These are phyloP conservation scores for Massarina eburnea DNA, from an alignment of 2,329 filamentous ascomycete species.

Conservation along the genomic window DNA sequence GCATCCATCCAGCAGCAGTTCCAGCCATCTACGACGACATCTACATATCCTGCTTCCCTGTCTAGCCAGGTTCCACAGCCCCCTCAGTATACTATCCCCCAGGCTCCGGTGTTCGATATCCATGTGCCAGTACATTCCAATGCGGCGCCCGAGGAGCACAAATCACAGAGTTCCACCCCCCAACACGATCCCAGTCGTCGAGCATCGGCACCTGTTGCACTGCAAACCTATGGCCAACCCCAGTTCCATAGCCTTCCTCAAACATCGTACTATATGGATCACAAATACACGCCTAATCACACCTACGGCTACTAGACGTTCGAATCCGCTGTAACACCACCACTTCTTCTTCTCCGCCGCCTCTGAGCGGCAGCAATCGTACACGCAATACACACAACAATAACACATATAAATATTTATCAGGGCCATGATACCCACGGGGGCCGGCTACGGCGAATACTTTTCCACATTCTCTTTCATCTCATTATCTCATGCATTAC, in stretches of 20 bases:
- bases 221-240: conserved; percentile 29
- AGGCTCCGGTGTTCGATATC: conserved; percentile 25
- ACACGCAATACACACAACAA: conserved; percentile 5
- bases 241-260: conserved; percentile 20
- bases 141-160: conserved; percentile 16
- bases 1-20: conserved; percentile 22
- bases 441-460: conserved; percentile 1
- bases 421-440: conserved; percentile 13
- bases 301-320: conserved; percentile 12
- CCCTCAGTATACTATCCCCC: conserved; percentile 27
- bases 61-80: conserved; percentile 24
- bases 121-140: conserved; percentile 20
- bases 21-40: conserved; percentile 12
- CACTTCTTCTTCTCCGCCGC: background rate
- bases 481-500: background rate
- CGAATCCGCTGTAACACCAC: too few species aligned
- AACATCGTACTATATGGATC: conserved; percentile 32
- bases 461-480: background rate
- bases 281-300: conserved; percentile 22
- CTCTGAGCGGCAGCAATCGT: background rate
- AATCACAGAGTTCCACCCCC: conserved; percentile 15
- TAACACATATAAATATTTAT: conserved; percentile 7
- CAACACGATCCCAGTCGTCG: conserved; percentile 31
- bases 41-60: conserved; percentile 24
- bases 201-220: conserved; percentile 32